A percentile compares a stretch with the other conserved stretches of the same genome.
Evolutionary conservation across 169 alveolate species (phyloP).

Genomic region (Fabrea salina): DNA sequence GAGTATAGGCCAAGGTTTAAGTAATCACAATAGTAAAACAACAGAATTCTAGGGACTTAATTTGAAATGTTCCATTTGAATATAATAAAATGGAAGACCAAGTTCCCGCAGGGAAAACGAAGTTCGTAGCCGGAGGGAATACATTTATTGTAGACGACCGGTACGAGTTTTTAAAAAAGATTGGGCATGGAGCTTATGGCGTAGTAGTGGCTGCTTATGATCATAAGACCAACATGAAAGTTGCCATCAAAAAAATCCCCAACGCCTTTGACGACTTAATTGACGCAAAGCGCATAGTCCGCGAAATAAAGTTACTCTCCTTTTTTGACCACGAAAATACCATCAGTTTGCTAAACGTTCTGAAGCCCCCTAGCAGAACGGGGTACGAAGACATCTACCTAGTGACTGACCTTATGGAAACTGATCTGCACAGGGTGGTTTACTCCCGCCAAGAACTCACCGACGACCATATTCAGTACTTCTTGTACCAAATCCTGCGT

Average conservation of each 20-base stretch:
- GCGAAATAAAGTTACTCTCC: slow-evolving; percentile 87
- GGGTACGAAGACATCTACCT: slow-evolving; percentile 84
- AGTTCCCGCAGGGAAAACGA: background rate
- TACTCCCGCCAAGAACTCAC: slow-evolving; percentile 87
- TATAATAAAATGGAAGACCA: too few species aligned
- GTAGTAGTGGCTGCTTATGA: slow-evolving; percentile 54
- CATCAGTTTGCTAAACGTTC: slow-evolving; percentile 69
- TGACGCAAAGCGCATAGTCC: slow-evolving; percentile 86
- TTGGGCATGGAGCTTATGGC: slow-evolving; percentile 63
- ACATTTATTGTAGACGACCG: slow-evolving; percentile 28
- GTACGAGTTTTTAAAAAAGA: background rate
- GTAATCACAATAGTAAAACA: too few species aligned
- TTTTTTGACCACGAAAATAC: slow-evolving; percentile 85
- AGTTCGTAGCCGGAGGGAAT: background rate
- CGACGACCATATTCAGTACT: slow-evolving; percentile 89
- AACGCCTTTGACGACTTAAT: slow-evolving; percentile 87
- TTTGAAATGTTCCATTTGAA: too few species aligned
- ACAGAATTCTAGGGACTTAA: too few species aligned
- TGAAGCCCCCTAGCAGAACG: slow-evolving; percentile 75
- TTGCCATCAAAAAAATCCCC: slow-evolving; percentile 83
- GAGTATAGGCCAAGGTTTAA: too few species aligned
- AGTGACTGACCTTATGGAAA: slow-evolving; percentile 89
- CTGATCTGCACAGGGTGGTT: slow-evolving; percentile 90
- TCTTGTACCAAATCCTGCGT: slow-evolving; percentile 78
- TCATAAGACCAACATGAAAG: slow-evolving; percentile 51